Base-by-base conservation (phyloP, 2,329 filamentous ascomycete genomes). In the Emergomyces orientalis region DNA sequence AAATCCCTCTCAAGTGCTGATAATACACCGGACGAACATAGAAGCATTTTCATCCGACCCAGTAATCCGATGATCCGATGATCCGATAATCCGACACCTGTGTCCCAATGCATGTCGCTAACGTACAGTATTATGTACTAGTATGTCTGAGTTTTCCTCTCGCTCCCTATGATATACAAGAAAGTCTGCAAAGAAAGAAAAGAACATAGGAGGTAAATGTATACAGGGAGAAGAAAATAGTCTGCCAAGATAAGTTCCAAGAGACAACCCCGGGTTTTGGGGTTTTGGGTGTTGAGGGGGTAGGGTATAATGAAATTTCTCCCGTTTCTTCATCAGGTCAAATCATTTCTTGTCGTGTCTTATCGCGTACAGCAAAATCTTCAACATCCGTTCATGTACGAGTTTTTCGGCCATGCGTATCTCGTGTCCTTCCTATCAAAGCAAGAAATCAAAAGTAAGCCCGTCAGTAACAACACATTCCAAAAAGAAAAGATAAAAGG, bases 361-460 rank as follows among this genome's bases (percentile, higher is more conserved):
- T 19, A 56, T 27, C 19, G 19, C 30, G 27, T 52, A 25, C 11
- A 17, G 17, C 17, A 37, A 14, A 34, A 27, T 34, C 17, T 5
- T 54, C 30, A 27, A 71, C 86, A 88, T 34, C 74, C 80, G 70
- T 87, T 69, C 72, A 88, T 82, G 64, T 85, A 79, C 1, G 79
- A 79, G 68, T 88, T 88, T 71, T 80, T 80, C 2, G 86, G 86
- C 83, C 84, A 86, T 1, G 74, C 67, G 66, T 83, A 87, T 13
- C 77, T 77, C 39, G 84, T 82, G 56, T 75, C 70, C 37, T 69
- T 66, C 81, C 79, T 80, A 65, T 62, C 63, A 67, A 64, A 51
- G 17, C 17, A 59, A 41, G 9, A 47, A 25, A 25, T 4, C n/a
- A 25, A n/a, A 22, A 49, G 11, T 14, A 19, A 27, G 25, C 39